Percentiles rank a stretch among this genome's conserved stretches.
These are phyloP conservation scores for Barnettozyma californica DNA, from an alignment of 805 yeast genomes.

Conservation along the genomic window DNA sequence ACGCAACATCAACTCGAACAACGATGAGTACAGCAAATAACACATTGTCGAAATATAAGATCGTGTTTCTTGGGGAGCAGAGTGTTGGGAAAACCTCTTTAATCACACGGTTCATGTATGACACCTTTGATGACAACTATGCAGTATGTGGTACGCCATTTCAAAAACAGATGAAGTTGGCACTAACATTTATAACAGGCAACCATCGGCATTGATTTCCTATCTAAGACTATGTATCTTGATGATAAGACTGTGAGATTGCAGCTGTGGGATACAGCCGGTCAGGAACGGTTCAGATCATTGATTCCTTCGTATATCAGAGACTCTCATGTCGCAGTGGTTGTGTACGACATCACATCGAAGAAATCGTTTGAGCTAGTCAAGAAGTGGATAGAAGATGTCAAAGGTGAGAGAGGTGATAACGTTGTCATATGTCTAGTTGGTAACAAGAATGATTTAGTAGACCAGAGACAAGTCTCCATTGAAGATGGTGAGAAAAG, in stretches of 20 bases:
- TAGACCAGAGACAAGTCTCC: conserved; percentile 75
- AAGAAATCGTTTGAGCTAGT: conserved; percentile 79
- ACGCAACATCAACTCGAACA: not conserved
- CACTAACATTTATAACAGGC: conserved; percentile 43
- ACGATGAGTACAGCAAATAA: conserved; percentile 24
- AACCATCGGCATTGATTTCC: conserved; percentile 93
- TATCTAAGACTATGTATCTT: conserved; percentile 90
- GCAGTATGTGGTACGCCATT: conserved; percentile 34
- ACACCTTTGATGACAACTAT: conserved; percentile 92
- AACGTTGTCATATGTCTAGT: conserved; percentile 87
- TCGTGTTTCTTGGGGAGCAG: conserved; percentile 95
- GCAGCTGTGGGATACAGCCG: conserved; percentile 97
- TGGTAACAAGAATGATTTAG: conserved; percentile 85
- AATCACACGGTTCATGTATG: conserved; percentile 97
- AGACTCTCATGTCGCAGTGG: conserved; percentile 95
- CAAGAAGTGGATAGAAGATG: conserved; percentile 92
- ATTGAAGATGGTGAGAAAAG: conserved; percentile 79
- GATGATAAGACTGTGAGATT: conserved; percentile 93
- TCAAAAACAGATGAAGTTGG: not conserved
- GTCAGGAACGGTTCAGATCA: conserved; percentile 93
- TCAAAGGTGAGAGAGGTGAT: conserved; percentile 85
- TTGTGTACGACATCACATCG: conserved; percentile 90
- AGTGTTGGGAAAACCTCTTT: conserved; percentile 86
- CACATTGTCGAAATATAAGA: conserved; percentile 61
- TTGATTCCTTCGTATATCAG: conserved; percentile 93